Percentiles rank a stretch among this genome's conserved stretches.
phyloP scores from a whole-genome alignment of 2,329 filamentous ascomycete genomes.

The Furcasterigmium sp. region DNA sequence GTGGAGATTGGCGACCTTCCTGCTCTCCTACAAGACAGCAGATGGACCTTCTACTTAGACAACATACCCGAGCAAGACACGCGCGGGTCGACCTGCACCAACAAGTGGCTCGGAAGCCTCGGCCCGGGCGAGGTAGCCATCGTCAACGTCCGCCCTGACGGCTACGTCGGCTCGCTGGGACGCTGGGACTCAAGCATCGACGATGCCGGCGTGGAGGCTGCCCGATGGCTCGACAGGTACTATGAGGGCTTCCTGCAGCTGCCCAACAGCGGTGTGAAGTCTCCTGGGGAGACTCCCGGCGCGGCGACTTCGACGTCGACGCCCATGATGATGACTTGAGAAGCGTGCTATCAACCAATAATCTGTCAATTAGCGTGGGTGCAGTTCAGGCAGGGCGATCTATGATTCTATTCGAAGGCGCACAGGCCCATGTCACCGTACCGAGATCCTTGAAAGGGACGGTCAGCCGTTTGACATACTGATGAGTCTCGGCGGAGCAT shows the following conservation, averaged over 20 bases:
- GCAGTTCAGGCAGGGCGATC: too few relatives aligned
- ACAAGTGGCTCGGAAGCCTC: constrained; percentile 64
- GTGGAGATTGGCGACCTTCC: constrained; percentile 65
- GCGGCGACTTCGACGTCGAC: constrained; percentile 5
- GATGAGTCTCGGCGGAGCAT: too few relatives aligned
- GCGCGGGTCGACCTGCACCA: constrained; percentile 48
- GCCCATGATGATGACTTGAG: constrained; percentile 4
- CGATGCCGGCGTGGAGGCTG: constrained; percentile 45
- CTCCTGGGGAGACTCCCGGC: not conserved
- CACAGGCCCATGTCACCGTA: too few relatives aligned
- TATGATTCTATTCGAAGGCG: too few relatives aligned
- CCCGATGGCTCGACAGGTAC: constrained; percentile 49
- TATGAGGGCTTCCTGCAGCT: constrained; percentile 50
- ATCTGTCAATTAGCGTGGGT: too few relatives aligned
- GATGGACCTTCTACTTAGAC: constrained; percentile 70
- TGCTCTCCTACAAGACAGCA: constrained; percentile 53
- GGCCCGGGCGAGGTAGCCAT: constrained; percentile 54
- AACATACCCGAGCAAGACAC: constrained; percentile 53
- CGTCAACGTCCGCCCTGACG: constrained; percentile 66
- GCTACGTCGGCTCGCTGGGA: constrained; percentile 64
- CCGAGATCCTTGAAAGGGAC: too few relatives aligned
- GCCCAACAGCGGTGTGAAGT: constrained; percentile 19
- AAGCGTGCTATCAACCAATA: too few relatives aligned
- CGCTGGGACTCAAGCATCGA: constrained; percentile 47
- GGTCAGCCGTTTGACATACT: too few relatives aligned